Evolutionary conservation across 345 rosid genomes (phyloP).

Genomic region (Orychophragmus violaceus): DNA sequence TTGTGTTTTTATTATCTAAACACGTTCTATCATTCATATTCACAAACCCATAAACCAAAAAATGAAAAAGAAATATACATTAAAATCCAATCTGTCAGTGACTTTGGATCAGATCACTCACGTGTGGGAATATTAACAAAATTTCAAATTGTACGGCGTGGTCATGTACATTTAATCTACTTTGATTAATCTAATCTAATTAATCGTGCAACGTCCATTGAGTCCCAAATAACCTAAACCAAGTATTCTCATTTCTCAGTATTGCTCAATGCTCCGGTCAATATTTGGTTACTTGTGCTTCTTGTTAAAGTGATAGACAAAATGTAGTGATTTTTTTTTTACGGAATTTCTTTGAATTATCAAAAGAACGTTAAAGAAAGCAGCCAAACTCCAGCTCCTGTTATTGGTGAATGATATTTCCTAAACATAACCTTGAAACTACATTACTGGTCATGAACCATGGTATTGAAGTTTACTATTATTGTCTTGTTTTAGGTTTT

Average conservation of each 20-base stretch:
- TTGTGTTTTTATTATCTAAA: neutral
- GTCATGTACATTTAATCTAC: constrained; percentile 28
- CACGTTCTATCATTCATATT: constrained; percentile 7
- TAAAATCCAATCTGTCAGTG: constrained; percentile 17
- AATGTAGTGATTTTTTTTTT: no score
- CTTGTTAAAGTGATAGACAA: no score
- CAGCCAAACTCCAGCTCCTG: no score
- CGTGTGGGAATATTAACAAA: constrained; percentile 19
- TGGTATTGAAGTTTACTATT: no score
- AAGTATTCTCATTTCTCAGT: no score
- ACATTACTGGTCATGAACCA: neutral
- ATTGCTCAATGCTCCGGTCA: neutral
- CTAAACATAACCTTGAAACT: neutral
- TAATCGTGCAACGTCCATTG: constrained; percentile 16
- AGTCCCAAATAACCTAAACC: neutral
- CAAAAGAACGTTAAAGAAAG: no score
- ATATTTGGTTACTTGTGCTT: no score
- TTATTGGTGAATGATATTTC: constrained; percentile 78
- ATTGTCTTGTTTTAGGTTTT: constrained; percentile 47
- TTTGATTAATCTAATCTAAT: neutral
- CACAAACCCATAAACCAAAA: neutral
- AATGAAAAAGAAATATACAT: neutral
- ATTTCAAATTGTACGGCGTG: constrained; percentile 18
- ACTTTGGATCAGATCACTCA: constrained; percentile 24
- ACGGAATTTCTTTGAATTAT: no score